These are phyloP conservation scores for Dendryphion nanum DNA, from an alignment of 2,329 filamentous ascomycete genomes.

Conservation along the genomic window DNA sequence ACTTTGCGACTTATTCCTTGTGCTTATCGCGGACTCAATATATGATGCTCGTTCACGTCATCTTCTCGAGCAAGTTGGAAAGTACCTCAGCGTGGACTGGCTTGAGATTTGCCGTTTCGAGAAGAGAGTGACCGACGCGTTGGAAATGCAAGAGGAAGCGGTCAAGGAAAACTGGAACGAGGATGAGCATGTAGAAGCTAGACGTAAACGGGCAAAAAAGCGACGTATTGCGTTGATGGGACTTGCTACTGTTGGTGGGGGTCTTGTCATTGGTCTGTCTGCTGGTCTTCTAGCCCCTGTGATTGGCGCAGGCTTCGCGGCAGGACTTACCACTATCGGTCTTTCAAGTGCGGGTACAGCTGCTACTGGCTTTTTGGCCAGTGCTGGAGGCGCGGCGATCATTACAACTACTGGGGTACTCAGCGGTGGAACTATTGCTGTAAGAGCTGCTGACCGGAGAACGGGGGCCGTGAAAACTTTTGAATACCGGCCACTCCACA, in stretches of 20 bases:
- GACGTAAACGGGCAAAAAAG: conserved; percentile 78
- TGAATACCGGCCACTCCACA: conserved; percentile 93
- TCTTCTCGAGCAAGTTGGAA: conserved; percentile 78
- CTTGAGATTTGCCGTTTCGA: conserved; percentile 95
- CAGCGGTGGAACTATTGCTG: conserved; percentile 82
- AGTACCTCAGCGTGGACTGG: conserved; percentile 79
- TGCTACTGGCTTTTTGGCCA: conserved; percentile 89
- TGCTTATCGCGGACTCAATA: conserved; percentile 91
- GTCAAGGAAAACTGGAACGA: conserved; percentile 98
- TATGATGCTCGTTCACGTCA: conserved; percentile 88
- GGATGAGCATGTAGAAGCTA: conserved; percentile 84
- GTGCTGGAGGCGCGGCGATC: conserved; percentile 86
- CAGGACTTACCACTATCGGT: conserved; percentile 92
- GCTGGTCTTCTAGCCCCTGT: conserved; percentile 89
- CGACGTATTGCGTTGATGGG: conserved; percentile 93
- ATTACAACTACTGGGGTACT: conserved; percentile 88
- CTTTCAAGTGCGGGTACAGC: conserved; percentile 75
- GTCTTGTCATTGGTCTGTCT: conserved; percentile 90
- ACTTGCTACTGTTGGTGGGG: conserved; percentile 90
- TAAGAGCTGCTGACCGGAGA: conserved; percentile 78
- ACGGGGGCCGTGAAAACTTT: conserved; percentile 94
- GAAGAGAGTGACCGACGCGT: conserved; percentile 90
- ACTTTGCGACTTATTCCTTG: conserved; percentile 89
- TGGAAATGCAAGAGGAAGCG: conserved; percentile 95
- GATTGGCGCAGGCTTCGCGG: conserved; percentile 89